These are phyloP conservation scores for Brasilioporus rufonigricans DNA, from an alignment of 768 basidiomycete genomes.

Conservation along the genomic window DNA sequence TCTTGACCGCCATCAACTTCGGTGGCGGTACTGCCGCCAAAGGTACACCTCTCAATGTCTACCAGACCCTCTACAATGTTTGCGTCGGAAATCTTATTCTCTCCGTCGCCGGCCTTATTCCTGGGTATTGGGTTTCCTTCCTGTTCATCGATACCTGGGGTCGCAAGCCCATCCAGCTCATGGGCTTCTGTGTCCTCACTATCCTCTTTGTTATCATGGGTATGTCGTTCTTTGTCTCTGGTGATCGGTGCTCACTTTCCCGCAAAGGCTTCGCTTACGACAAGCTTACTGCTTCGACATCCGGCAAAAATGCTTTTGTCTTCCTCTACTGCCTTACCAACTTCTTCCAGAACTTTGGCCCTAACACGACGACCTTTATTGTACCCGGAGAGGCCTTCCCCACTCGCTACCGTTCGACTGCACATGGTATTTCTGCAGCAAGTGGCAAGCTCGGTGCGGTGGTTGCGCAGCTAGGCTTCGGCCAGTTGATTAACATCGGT, in stretches of 20 bases:
- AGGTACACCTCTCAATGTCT: constrained; percentile 41
- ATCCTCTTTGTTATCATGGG: constrained; percentile 68
- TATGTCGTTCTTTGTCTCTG: constrained; percentile 29
- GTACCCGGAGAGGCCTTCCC: constrained; percentile 85
- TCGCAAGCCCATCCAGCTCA: constrained; percentile 77
- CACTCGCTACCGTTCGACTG: constrained; percentile 84
- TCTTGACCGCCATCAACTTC: constrained; percentile 67
- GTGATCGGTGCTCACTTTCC: constrained; percentile 3
- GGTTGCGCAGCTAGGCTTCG: constrained; percentile 76
- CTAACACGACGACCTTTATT: constrained; percentile 77
- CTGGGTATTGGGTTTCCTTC: constrained; percentile 62
- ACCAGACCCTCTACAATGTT: constrained; percentile 58
- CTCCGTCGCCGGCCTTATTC: constrained; percentile 75
- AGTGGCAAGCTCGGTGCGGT: constrained; percentile 83
- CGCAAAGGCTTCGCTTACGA: constrained; percentile 67
- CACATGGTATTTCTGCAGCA: constrained; percentile 82
- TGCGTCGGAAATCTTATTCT: constrained; percentile 76
- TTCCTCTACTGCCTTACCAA: constrained; percentile 85
- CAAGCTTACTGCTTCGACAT: constrained; percentile 43
- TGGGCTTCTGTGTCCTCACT: constrained; percentile 72
- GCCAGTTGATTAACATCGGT: constrained; percentile 63
- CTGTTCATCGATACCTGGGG: constrained; percentile 76
- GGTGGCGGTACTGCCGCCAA: constrained; percentile 40
- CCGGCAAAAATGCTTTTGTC: constrained; percentile 59
- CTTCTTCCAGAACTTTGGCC: constrained; percentile 90